Evolutionary conservation across 768 basidiomycete species (phyloP), one percentile per base, ranked within the genome.

Genomic region (Chalciporus sphaerocephalus): DNA sequence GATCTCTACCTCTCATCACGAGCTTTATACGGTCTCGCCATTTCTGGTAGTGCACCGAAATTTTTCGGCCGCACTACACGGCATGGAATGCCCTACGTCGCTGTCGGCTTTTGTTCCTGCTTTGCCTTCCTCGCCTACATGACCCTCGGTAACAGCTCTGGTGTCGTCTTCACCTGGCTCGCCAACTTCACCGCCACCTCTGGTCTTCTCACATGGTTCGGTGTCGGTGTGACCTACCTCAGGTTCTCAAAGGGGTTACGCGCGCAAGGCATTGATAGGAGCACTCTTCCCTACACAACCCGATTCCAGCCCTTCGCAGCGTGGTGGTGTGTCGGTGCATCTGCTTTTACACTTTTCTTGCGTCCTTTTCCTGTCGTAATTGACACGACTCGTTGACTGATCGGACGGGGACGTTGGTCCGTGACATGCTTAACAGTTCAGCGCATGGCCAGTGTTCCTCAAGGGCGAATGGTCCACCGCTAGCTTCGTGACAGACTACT

Each of bases 31-130:
- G 75, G 76, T 52, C 71, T 83, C 9, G 74, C 81, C 3, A 49
- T 72, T 39, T 69, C 70, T 16, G 74, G 76, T 0, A 73, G 78
- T 44, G 79, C 81, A 0, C 82, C 82, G 3, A 69, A 61, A 40
- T 56, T 83, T 37, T 81, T 84, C 43, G 40, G 56, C 21, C 64
- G 69, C 40, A 73, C 74, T 1, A 59, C 62, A 10, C 49, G 50
- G 9, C 46, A 54, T 5, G 69, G 80, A 28, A 54, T 81, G 2
- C 81, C 80, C 2, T 72, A 71, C 55, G 64, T 75, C 25, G 56
- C 74, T 0, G 57, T 70, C 11, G 47, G 28, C 0, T 5, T 60
- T 23, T 67, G 58, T 44, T 48, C 62, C 2, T 46, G 51, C 21
- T 69, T 73, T 39, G 62, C 66, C 0, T 44, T 68, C n/a, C 60